These are phyloP conservation scores for Yarrowia hollandica DNA, from an alignment of 805 yeast genomes.

Conservation along the genomic window DNA sequence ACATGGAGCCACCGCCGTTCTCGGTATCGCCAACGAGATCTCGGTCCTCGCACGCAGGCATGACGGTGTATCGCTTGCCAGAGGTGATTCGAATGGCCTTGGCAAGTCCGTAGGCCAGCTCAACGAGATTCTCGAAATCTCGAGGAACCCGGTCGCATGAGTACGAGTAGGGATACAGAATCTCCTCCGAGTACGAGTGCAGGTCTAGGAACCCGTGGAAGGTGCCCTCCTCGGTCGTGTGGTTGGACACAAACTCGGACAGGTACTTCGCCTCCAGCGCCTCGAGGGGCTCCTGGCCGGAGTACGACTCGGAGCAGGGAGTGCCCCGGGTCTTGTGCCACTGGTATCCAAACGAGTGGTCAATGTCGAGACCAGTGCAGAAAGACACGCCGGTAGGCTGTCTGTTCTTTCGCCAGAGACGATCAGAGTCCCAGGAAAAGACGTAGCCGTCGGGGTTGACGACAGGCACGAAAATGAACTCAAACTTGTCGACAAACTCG, in stretches of 20 bases:
- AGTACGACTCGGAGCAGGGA: conserved; percentile 81
- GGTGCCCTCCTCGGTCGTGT: conserved; percentile 36
- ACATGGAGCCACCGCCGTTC: conserved; percentile 76
- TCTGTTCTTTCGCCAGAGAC: conserved; percentile 87
- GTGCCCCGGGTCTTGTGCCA: conserved; percentile 48
- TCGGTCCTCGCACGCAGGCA: conserved; percentile 72
- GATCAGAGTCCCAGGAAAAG: conserved; percentile 74
- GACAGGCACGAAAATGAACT: conserved; percentile 77
- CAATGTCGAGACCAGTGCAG: conserved; percentile 84
- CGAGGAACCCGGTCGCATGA: conserved; percentile 72
- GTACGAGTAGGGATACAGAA: conserved; percentile 78
- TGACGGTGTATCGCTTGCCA: conserved; percentile 66
- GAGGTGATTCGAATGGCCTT: conserved; percentile 65
- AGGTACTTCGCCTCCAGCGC: conserved; percentile 52
- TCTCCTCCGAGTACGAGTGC: conserved; percentile 83
- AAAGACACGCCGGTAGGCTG: conserved; percentile 66
- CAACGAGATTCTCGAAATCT: conserved; percentile 77
- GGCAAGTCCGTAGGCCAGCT: conserved; percentile 76
- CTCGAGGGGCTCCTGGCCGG: conserved; percentile 73
- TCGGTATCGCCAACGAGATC: conserved; percentile 54
- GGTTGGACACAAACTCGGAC: conserved; percentile 31
- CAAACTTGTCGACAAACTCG: conserved; percentile 56
- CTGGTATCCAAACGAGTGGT: conserved; percentile 73
- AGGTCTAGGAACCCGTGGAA: conserved; percentile 78
- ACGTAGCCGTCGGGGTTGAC: conserved; percentile 90